phyloP scores from a whole-genome alignment of 768 basidiomycete genomes.

The Psilocybe subaeruginosa region DNA sequence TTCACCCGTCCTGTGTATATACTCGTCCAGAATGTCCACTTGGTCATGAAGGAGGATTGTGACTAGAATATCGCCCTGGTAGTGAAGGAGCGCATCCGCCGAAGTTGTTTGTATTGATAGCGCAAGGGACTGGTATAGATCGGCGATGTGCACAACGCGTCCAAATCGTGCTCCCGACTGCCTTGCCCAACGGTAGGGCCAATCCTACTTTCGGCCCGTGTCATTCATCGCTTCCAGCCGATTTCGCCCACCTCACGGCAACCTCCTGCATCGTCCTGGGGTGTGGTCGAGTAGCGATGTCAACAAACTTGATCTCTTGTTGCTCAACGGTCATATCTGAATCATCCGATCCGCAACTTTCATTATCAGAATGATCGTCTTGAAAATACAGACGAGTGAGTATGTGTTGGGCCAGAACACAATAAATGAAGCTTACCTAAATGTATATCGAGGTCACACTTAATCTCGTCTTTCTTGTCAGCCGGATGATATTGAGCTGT shows the following conservation, averaged over 20 bases:
- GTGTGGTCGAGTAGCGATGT: constrained; percentile 49
- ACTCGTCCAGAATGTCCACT: constrained; percentile 58
- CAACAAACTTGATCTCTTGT: constrained; percentile 46
- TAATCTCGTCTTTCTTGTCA: constrained; percentile 32
- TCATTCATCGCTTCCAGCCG: neutral
- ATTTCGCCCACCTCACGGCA: neutral
- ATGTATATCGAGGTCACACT: constrained; percentile 35
- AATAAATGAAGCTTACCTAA: constrained; percentile 29
- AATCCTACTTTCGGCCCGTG: neutral
- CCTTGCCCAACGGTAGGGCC: constrained; percentile 32
- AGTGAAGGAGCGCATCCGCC: constrained; percentile 21
- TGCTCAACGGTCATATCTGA: constrained; percentile 42
- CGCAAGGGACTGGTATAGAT: constrained; percentile 43
- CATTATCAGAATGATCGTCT: constrained; percentile 42
- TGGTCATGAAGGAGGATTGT: constrained; percentile 43
- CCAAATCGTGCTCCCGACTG: constrained; percentile 49
- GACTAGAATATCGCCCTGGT: constrained; percentile 22
- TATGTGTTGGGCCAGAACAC: neutral
- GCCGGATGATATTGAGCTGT: constrained; percentile 52
- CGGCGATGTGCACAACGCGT: constrained; percentile 48
- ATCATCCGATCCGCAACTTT: constrained; percentile 42
- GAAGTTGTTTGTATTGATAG: no score
- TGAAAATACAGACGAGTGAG: neutral
- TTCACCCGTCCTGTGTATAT: constrained; percentile 53
- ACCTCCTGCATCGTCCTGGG: constrained; percentile 39